Conservation (phyloP, 805 yeast species). For the Scheffersomyces stipitis region DNA sequence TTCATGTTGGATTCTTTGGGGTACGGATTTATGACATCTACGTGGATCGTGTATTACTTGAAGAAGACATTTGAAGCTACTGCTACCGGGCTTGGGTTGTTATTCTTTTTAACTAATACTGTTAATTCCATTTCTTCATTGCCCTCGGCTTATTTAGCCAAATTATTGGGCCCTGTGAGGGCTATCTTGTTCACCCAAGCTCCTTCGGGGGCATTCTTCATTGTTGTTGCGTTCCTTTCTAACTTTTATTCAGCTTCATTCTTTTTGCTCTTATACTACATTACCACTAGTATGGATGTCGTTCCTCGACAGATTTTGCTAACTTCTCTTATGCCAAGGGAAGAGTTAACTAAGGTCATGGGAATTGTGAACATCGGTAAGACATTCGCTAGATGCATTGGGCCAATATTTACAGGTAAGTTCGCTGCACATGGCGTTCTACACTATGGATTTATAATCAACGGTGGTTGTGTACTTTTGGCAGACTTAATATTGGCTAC, state of each 20-base stretch:
- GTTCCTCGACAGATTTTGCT: constrained; percentile 85
- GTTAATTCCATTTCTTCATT: constrained; percentile 68
- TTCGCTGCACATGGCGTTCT: constrained; percentile 54
- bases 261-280: constrained; percentile 53
- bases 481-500: constrained; percentile 48
- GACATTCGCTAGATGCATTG: constrained; percentile 79
- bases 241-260: constrained; percentile 47
- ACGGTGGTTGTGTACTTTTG: constrained; percentile 49
- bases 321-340: constrained; percentile 60
- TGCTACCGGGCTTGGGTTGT: constrained; percentile 60
- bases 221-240: constrained; percentile 29
- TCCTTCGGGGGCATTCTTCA: constrained; percentile 70
- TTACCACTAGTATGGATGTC: constrained; percentile 82
- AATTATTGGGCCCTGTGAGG: constrained; percentile 70
- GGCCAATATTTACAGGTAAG: constrained; percentile 78
- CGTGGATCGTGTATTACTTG: constrained; percentile 87
- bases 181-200: constrained; percentile 74
- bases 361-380: constrained; percentile 86
- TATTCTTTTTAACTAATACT: constrained; percentile 65
- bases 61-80: constrained; percentile 52
- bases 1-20: constrained; percentile 89
- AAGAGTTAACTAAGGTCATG: constrained; percentile 72
- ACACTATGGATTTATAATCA: constrained; percentile 52
- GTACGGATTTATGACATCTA: constrained; percentile 81
- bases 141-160: constrained; percentile 73